Evolutionary conservation across 2,329 filamentous ascomycete genomes (phyloP).

Genomic region (Exophiala xenobiotica): DNA sequence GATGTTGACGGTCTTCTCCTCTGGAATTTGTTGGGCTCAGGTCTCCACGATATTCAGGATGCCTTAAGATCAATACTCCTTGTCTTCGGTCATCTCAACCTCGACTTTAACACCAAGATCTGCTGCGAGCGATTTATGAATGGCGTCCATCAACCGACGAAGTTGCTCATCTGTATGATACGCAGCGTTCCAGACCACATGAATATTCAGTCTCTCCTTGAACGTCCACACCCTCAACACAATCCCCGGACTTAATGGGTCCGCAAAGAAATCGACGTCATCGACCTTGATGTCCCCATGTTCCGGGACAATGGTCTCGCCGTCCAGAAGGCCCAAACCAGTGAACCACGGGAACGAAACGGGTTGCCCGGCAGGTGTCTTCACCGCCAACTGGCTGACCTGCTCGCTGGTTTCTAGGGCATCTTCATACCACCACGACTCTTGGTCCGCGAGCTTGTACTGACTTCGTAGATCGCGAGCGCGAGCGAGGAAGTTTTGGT

Average conservation of each 20-base stretch:
- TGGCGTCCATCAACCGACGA: background rate
- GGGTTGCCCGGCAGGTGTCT: background rate
- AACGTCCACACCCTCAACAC: slow-evolving; percentile 17
- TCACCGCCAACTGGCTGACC: background rate
- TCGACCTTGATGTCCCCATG: slow-evolving; percentile 6
- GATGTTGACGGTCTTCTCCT: too few species aligned
- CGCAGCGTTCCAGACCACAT: slow-evolving; percentile 13
- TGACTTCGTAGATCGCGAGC: slow-evolving; percentile 6
- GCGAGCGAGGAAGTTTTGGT: slow-evolving; percentile 11
- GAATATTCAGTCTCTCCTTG: slow-evolving; percentile 9
- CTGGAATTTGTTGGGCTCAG: too few species aligned
- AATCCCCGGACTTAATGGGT: slow-evolving; percentile 7
- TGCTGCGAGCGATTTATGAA: slow-evolving; percentile 3
- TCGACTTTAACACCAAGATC: slow-evolving; percentile 7
- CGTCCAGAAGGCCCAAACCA: slow-evolving; percentile 9
- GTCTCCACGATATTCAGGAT: too few species aligned
- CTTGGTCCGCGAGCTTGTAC: slow-evolving; percentile 7
- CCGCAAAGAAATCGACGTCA: slow-evolving; percentile 8
- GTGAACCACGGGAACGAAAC: slow-evolving; percentile 14
- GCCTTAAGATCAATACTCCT: too few species aligned
- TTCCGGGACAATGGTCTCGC: slow-evolving; percentile 7
- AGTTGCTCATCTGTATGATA: slow-evolving; percentile 3
- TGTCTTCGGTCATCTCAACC: background rate
- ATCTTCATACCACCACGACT: slow-evolving; percentile 11
- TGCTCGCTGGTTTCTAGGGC: slow-evolving; percentile 4